Percentiles rank a stretch among this genome's conserved stretches.
Conservation (phyloP, 495 filamentous ascomycete genomes). For the Xeromyces bisporus region DNA sequence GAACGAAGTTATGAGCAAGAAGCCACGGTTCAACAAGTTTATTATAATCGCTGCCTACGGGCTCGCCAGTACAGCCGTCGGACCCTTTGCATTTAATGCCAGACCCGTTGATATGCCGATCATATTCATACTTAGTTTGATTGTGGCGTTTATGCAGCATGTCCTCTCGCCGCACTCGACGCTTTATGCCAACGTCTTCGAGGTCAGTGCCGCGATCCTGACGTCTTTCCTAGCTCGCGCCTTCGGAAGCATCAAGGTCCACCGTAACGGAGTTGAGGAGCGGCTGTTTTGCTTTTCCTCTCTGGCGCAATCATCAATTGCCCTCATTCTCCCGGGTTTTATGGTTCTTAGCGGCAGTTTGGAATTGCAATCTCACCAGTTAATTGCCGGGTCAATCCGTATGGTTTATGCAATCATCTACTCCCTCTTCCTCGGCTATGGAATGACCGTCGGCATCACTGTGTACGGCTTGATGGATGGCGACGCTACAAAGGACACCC, state of each 20-base stretch:
- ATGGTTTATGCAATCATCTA: conserved; percentile 92
- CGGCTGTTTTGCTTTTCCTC: conserved; percentile 70
- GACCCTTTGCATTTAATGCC: conserved; percentile 74
- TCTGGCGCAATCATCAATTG: conserved; percentile 73
- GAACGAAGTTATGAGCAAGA: conserved; percentile 41
- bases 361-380: conserved; percentile 66
- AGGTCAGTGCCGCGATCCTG: conserved; percentile 63
- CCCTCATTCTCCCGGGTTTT: conserved; percentile 78
- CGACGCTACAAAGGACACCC: conserved; percentile 50
- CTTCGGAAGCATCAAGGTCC: conserved; percentile 51
- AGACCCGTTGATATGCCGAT: conserved; percentile 73
- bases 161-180: conserved; percentile 61
- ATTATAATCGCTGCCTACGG: conserved; percentile 58
- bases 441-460: conserved; percentile 83
- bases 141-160: conserved; percentile 67
- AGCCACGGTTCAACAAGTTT: conserved; percentile 40
- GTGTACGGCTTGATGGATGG: conserved; percentile 67
- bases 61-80: conserved; percentile 58
- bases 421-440: conserved; percentile 86
- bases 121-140: conserved; percentile 63
- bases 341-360: conserved; percentile 61
- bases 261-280: conserved; percentile 29
- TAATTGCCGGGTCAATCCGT: conserved; percentile 76
- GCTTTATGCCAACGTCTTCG: conserved; percentile 65
- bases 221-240: conserved; percentile 71